phyloP scores from a whole-genome alignment of 495 filamentous ascomycete species.

The Penicillium psychrofluorescens region DNA sequence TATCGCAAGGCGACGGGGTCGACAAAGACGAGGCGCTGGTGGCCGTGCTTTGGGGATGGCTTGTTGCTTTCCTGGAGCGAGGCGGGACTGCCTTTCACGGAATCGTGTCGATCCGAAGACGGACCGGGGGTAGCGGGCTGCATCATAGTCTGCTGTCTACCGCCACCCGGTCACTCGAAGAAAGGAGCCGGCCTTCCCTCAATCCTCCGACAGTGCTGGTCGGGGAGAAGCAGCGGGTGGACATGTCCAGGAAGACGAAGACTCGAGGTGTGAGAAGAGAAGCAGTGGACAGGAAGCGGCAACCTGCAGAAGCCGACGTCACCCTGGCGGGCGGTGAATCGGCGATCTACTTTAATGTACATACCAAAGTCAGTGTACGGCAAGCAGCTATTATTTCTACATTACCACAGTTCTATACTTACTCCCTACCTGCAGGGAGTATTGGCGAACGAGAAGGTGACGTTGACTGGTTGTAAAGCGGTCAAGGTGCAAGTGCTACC shows the following conservation, averaged over 20 bases:
- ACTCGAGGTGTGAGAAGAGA: neutral
- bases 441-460: neutral
- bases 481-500: too few relatives aligned
- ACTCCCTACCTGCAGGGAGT: too few relatives aligned
- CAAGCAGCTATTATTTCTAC: too few relatives aligned
- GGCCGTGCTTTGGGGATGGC: slow-evolving; percentile 17
- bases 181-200: slow-evolving; percentile 20
- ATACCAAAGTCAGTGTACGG: too few relatives aligned
- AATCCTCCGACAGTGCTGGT: slow-evolving; percentile 16
- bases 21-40: slow-evolving; percentile 58
- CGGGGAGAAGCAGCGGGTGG: slow-evolving; percentile 11
- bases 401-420: too few relatives aligned
- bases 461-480: too few relatives aligned
- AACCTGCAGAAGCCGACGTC: slow-evolving; percentile 13
- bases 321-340: slow-evolving; percentile 13
- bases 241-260: slow-evolving; percentile 18
- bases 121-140: slow-evolving; percentile 16
- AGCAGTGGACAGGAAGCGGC: neutral
- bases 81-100: slow-evolving; percentile 18
- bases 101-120: slow-evolving; percentile 14
- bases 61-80: slow-evolving; percentile 13
- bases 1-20: slow-evolving; percentile 77
- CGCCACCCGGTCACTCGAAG: slow-evolving; percentile 12
- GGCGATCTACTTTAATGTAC: too few relatives aligned
- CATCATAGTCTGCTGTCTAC: slow-evolving; percentile 7